phyloP scores from a whole-genome alignment of 768 basidiomycete species.

The Rhizopogon sp. region DNA sequence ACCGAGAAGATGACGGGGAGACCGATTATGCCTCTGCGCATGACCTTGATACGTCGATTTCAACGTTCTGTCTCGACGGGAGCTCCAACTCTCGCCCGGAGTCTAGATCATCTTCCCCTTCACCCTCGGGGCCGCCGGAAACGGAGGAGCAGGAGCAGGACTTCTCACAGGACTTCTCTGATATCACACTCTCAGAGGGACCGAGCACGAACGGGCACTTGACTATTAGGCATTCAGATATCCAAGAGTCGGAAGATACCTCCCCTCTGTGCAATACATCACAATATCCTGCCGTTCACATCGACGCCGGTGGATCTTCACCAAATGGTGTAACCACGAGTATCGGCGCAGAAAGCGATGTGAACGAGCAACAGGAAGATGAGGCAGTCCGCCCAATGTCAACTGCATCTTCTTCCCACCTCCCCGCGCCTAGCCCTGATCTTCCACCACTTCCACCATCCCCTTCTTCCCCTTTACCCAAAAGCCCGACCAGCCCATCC shows the following conservation, averaged over 20 bases:
- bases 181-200: conserved; percentile 20
- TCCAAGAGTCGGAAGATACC: background rate
- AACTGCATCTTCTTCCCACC: background rate
- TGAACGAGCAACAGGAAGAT: background rate
- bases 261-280: conserved; percentile 8
- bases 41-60: conserved; percentile 44
- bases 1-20: conserved; percentile 19
- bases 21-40: conserved; percentile 29
- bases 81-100: conserved; percentile 14
- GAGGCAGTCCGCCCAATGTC: background rate
- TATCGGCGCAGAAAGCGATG: background rate
- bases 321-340: conserved; percentile 22
- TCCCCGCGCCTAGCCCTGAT: conserved; percentile 4
- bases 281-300: conserved; percentile 37
- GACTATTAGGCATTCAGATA: background rate
- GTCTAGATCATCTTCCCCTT: conserved; percentile 18
- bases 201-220: background rate
- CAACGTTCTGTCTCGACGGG: conserved; percentile 52
- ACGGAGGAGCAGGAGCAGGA: conserved; percentile 5
- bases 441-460: conserved; percentile 24
- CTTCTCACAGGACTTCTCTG: conserved; percentile 14
- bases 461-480: conserved; percentile 22
- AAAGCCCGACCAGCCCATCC: conserved; percentile 11
- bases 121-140: conserved; percentile 8
- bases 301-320: conserved; percentile 36